Conservation (phyloP, 257 asterid species). For the Catharanthus roseus region DNA sequence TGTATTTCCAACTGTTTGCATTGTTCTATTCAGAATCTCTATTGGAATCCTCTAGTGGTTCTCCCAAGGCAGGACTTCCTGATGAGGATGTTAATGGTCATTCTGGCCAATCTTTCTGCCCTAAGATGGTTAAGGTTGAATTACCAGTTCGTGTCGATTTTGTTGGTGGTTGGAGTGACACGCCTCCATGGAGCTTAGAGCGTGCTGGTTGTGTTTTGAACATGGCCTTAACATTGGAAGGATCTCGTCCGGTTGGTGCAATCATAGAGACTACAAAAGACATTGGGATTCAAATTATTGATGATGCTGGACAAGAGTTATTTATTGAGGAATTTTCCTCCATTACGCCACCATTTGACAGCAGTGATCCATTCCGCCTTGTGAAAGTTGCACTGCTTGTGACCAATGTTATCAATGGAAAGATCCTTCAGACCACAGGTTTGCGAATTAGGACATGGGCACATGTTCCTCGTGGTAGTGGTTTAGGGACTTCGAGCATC, state of each 20-base stretch:
- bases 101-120: slow-evolving; percentile 39
- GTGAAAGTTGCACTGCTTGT: slow-evolving; percentile 89
- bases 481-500: slow-evolving; percentile 96
- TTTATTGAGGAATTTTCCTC: slow-evolving; percentile 44
- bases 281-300: slow-evolving; percentile 45
- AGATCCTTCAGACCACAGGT: slow-evolving; percentile 42
- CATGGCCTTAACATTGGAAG: slow-evolving; percentile 80
- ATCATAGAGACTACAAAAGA: slow-evolving; percentile 52
- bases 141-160: slow-evolving; percentile 95
- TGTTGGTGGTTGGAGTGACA: slow-evolving; percentile 98
- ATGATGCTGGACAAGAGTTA: slow-evolving; percentile 61
- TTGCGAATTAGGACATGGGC: slow-evolving; percentile 91
- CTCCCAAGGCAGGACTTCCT: slow-evolving; percentile 21
- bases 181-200: slow-evolving; percentile 98
- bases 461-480: slow-evolving; percentile 95
- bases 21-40: slow-evolving; percentile 35
- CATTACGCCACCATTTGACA: slow-evolving; percentile 66
- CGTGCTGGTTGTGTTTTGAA: slow-evolving; percentile 91
- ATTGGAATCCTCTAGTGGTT: slow-evolving; percentile 31
- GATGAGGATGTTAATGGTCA: slow-evolving; percentile 29
- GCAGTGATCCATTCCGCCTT: slow-evolving; percentile 75
- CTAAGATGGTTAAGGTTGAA: slow-evolving; percentile 69
- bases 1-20: slow-evolving; percentile 6
- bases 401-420: slow-evolving; percentile 42
- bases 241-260: slow-evolving; percentile 81